These are phyloP conservation scores for Jackrogersella minutella DNA, from an alignment of 495 filamentous ascomycete species.

Conservation along the genomic window DNA sequence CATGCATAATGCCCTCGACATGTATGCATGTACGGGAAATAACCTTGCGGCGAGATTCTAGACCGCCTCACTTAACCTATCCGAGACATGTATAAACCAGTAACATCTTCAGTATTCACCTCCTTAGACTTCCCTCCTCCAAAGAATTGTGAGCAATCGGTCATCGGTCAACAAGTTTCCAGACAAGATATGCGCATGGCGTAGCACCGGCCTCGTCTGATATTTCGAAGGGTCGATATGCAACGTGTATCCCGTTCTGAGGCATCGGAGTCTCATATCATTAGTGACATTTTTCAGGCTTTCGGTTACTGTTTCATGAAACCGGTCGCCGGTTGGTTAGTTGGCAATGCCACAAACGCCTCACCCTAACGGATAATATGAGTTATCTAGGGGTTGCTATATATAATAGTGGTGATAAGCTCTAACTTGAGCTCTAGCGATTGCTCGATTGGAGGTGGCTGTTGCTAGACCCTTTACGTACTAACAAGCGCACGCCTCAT, in stretches of 20 bases:
- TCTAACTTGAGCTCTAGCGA: not conserved
- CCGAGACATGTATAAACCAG: slow-evolving; percentile 25
- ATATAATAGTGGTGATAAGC: not conserved
- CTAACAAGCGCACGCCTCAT: not conserved
- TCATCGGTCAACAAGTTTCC: slow-evolving; percentile 4
- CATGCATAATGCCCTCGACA: slow-evolving; percentile 26
- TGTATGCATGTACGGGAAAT: slow-evolving; percentile 17
- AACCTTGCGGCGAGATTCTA: slow-evolving; percentile 15
- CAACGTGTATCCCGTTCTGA: not conserved
- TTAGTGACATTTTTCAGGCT: not conserved
- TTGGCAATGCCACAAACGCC: not conserved
- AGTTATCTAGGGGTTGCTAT: not conserved
- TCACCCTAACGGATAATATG: not conserved
- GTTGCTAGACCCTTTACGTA: not conserved
- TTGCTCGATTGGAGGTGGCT: not conserved
- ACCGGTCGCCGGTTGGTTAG: not conserved
- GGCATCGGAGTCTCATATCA: not conserved
- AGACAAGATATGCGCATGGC: not conserved
- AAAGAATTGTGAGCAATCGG: slow-evolving; percentile 2
- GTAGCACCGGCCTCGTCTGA: not conserved
- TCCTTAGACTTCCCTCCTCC: not conserved
- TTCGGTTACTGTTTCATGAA: not conserved
- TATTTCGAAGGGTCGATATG: slow-evolving; percentile 1
- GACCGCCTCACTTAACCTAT: slow-evolving; percentile 32
- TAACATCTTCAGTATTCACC: slow-evolving; percentile 5